Evolutionary conservation across 1,139 yeast species (phyloP), one percentile per base, ranked within the genome.

Genomic region (Hyphopichia burtonii): DNA sequence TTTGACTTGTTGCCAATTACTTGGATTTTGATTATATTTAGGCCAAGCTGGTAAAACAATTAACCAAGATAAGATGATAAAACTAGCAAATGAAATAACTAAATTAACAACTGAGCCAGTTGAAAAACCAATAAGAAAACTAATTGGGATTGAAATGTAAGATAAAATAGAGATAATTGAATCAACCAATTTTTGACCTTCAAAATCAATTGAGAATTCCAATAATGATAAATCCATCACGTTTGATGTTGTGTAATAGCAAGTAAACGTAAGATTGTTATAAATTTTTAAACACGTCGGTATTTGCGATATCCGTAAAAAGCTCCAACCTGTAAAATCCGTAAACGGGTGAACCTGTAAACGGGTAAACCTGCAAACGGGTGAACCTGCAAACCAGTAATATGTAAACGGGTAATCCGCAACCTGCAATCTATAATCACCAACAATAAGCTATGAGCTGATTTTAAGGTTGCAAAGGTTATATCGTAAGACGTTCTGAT

Each of bases 131-230:
- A 66, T 58, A 1, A 76, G 28, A 32, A 78, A 63, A 34, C 80
- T 63, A 33, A 70, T 39, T n/a, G 64, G 50, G 6, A 61, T 52
- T 38, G 61, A 47, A n/a, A 51, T 39, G 50, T 53, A 55, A 36
- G 59, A 48, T 27, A 51, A 39, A 38, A 44, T 46, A 35, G 48
- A 40, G 48, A 67, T 36, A 52, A 57, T 36, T 37, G 30, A 30
- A 50, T 71, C 71, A 8, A 74, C 73, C 33, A 57, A 52, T 46
- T 63, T 64, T 58, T 83, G 90, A 46, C 87, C 85, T 51, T 74
- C 65, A 53, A 74, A 81, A 60, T 83, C 88, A 48, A 83, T 80
- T 41, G 82, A 76, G 35, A 81, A 83, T 59, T 80, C 83, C n/a
- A 36, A 18, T 16, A 28, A 19, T 18, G 36, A 28, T 25, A 25